Conservation (phyloP, 2,329 filamentous ascomycete genomes). For the Eutypella sp. region DNA sequence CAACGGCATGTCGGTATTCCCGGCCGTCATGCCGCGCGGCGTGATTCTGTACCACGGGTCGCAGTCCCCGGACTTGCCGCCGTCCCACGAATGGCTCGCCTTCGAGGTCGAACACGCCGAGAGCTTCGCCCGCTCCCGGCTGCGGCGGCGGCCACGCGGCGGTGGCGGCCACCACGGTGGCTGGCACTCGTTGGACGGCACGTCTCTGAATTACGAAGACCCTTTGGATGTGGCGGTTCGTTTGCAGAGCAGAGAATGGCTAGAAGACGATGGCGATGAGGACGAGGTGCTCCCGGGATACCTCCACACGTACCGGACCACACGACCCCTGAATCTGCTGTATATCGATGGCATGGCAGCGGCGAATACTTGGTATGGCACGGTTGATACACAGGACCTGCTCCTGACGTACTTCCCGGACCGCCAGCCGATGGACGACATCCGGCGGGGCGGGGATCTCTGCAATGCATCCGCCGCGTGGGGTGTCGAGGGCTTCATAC, state of each 20-base stretch:
- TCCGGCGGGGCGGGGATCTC: conserved; percentile 36
- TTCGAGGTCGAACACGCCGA: conserved; percentile 73
- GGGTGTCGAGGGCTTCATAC: conserved; percentile 51
- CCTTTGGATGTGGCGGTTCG: background rate
- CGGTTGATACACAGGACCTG: conserved; percentile 62
- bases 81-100: conserved; percentile 63
- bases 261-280: background rate
- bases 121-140: conserved; percentile 46
- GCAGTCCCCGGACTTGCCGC: conserved; percentile 36
- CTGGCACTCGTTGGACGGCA: conserved; percentile 5
- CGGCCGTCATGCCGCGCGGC: conserved; percentile 58
- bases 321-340: conserved; percentile 52
- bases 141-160: conserved; percentile 2
- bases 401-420: conserved; percentile 36
- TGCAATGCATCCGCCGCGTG: conserved; percentile 39
- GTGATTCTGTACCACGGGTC: conserved; percentile 66
- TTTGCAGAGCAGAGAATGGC: no score
- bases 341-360: conserved; percentile 69
- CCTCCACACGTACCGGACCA: conserved; percentile 61
- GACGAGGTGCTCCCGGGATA: conserved; percentile 40
- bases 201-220: background rate
- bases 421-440: conserved; percentile 28
- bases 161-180: conserved; percentile 4
- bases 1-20: conserved; percentile 70
- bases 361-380: conserved; percentile 60